Conservation (phyloP, 768 basidiomycete species). For the Gymnopilus dilepis region DNA sequence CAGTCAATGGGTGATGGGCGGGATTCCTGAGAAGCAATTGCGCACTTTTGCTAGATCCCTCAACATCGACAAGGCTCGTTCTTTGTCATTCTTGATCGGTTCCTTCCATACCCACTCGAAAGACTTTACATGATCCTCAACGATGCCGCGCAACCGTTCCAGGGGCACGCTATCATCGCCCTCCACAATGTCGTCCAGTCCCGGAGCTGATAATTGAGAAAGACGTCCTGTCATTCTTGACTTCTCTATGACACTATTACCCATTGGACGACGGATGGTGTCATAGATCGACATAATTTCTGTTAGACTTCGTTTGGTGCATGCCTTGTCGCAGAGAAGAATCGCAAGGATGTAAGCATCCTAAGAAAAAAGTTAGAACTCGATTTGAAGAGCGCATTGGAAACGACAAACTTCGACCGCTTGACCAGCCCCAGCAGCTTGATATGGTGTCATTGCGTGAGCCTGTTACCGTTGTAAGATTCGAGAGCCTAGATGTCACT, state of each 20-base stretch:
- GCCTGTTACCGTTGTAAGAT: no score
- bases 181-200: conserved; percentile 32
- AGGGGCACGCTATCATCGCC: conserved; percentile 29
- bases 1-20: no score
- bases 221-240: conserved; percentile 28
- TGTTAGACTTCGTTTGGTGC: conserved; percentile 23
- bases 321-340: conserved; percentile 26
- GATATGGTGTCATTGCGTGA: conserved; percentile 40
- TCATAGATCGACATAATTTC: conserved; percentile 35
- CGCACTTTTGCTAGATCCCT: neutral
- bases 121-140: conserved; percentile 22
- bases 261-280: conserved; percentile 30
- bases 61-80: conserved; percentile 28
- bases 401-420: conserved; percentile 33
- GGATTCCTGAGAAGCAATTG: no score
- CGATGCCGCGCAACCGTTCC: conserved; percentile 25
- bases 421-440: conserved; percentile 37
- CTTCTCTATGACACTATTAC: conserved; percentile 27
- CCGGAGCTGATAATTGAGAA: conserved; percentile 28
- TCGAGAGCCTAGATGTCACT: no score
- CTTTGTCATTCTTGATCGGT: conserved; percentile 26
- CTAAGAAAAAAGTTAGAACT: conserved; percentile 22
- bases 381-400: neutral
- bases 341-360: conserved; percentile 43
- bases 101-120: conserved; percentile 36